Base-by-base conservation (phyloP, 306 rosid species). In the Mimosa bimucronata region DNA sequence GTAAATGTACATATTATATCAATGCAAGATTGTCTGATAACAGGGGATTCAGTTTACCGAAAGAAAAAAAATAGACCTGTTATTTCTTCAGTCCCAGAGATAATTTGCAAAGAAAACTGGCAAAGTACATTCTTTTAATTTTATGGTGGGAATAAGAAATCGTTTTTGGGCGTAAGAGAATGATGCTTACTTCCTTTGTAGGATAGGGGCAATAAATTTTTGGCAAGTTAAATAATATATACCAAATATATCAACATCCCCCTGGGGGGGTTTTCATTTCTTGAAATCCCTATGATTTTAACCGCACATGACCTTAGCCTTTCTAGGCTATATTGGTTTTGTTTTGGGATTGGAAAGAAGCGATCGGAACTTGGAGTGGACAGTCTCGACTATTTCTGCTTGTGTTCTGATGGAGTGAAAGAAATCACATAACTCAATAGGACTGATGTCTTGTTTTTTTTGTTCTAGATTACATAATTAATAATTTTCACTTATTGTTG, bases 401-500 rank as follows among this genome's bases (percentile, higher is more conserved):
- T 52, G 9, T 53, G 60, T 52, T 52, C 9, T 52, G 25, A 7
- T 19, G 60, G 60, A 23, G 60, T 19, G 7, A 38, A 40, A 71
- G 58, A 60, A 41, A 50, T 28, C 48, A 34, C 3, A 26, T 58
- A 28, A 75, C 8, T 6, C 62, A 16, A 34, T 19, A 23, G 40
- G 9, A 57, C 15, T 50, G 61, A 60, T 37, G 28, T 28, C 46
- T 23, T 10, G 29, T 34, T 48, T 6, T 69, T 6, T 13, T 23
- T 58, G 19, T 25, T 82, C 76, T 67, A 55, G 18, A 58, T 38
- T n/a, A 4, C 5, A 37, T 9, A 37, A 80, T 77, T 1, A 9
- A 25, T 69, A 9, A 25, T 77, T 64, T 83, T 66, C 8, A 9
- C 73, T 42, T 29, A 66, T 29, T 31, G 3, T 58, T 46, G 83